Percentiles rank a stretch among this genome's conserved stretches.
phyloP scores from a whole-genome alignment of 1,284 basidiomycete genomes.

The Prillingera fragicola region DNA sequence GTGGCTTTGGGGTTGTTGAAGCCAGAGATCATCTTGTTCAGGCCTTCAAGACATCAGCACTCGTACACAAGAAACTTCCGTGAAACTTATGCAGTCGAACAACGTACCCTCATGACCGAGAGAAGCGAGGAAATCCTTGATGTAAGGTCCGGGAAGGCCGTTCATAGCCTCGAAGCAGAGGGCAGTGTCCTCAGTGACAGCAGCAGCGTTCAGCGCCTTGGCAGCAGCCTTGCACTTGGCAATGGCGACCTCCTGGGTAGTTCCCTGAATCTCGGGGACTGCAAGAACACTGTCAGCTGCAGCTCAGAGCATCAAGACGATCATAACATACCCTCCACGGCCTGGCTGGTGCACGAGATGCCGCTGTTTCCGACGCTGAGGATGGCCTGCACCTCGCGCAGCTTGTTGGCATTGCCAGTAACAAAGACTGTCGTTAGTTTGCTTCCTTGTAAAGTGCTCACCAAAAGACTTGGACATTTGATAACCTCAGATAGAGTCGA shows the following conservation, averaged over 20 bases:
- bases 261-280: conserved; percentile 94
- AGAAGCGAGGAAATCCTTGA: conserved; percentile 80
- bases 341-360: conserved; percentile 36
- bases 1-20: conserved; percentile 76
- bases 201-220: conserved; percentile 73
- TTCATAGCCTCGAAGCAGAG: conserved; percentile 82
- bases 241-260: conserved; percentile 79
- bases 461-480: too few species aligned
- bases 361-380: conserved; percentile 38
- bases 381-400: conserved; percentile 69
- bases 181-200: conserved; percentile 96
- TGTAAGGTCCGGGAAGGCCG: conserved; percentile 92
- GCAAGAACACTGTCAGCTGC: conserved; percentile 6
- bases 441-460: too few species aligned
- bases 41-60: conserved; percentile 52
- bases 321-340: conserved; percentile 39
- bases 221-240: conserved; percentile 85
- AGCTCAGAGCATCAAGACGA: background rate
- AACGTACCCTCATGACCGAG: conserved; percentile 68
- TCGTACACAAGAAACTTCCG: background rate
- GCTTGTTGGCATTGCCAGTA: conserved; percentile 90
- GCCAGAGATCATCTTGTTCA: conserved; percentile 79
- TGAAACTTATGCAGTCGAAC: background rate
- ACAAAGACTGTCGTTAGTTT: conserved; percentile 69
- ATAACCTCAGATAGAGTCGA: too few species aligned